Base-by-base conservation (phyloP, 352 stramenopile genomes). In the Peronosclerospora sorghi region DNA sequence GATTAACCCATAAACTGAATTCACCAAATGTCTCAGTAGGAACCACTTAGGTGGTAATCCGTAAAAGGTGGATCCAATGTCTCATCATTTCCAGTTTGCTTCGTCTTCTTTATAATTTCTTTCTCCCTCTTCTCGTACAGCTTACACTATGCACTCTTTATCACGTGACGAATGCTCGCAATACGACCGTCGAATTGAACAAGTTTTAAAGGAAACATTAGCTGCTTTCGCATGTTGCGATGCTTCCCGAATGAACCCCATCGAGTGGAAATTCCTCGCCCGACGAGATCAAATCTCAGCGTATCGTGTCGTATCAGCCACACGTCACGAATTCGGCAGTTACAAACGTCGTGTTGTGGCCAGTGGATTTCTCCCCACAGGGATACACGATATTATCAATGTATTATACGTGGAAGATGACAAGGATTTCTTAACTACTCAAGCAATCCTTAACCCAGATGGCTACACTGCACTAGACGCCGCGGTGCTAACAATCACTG, bases 371-470 rank as follows among this genome's bases (percentile, higher is more conserved):
- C 41, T 83, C 19, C 46, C 21, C 21, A 26, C 21, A 26, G 6
- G 21, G 21, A 26, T 26, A 7, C 48, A 59, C 24, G 49, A 79
- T 24, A 48, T 79, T 42, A 47, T 62, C 24, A 54, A 37, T 18
- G 63, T 51, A 2, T 42, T 83, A 9, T 71, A 78, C 51, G 60
- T 55, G 29, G 68, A 79, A 32, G 49, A 54, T 8, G 60, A 67
- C 42, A 35, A 30, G 2, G 63, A 69, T 4, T 32, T 77, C 1
- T 20, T 75, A 7, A 47, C 21, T 6, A 26, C 21, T 26, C 57
- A 81, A 47, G 52, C 59, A 4, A 45, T 83, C 17, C 39, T 81
- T 15, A 61, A 45, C 30, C 21, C 21, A 26, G 6, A 26, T 26
- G 41, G 51, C 4, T 37, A 41, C 35, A 45, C 48, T 2, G 54